Evolutionary conservation across 768 basidiomycete species (phyloP).

Genomic region (Phaffia tasmanica): DNA sequence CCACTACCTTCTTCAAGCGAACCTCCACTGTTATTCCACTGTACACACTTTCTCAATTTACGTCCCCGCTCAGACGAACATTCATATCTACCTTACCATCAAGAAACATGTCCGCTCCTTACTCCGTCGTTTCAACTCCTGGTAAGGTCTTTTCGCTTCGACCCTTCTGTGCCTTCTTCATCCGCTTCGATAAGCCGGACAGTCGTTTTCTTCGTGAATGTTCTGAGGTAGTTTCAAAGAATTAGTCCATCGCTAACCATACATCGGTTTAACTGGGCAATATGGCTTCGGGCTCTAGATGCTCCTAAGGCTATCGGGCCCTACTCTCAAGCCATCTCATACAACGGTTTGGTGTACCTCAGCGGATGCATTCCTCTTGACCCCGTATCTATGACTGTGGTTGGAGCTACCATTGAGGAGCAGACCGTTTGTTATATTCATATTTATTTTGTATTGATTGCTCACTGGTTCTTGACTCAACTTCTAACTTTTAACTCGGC

Average conservation of each 20-base stretch:
- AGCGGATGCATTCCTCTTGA: constrained; percentile 82
- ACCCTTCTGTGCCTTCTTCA: neutral
- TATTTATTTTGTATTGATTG: too few species aligned
- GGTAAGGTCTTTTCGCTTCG: neutral
- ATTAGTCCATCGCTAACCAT: neutral
- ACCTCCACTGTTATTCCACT: neutral
- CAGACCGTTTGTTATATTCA: constrained; percentile 9
- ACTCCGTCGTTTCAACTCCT: constrained; percentile 20
- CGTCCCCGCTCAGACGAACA: neutral
- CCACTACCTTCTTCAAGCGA: neutral
- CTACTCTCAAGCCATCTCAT: constrained; percentile 76
- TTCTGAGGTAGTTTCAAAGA: neutral
- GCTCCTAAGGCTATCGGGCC: constrained; percentile 45
- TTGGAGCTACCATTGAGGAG: constrained; percentile 11
- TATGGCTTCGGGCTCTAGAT: constrained; percentile 28
- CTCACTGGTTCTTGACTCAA: neutral
- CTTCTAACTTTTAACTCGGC: constrained; percentile 2
- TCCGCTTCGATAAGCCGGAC: neutral
- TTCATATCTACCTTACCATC: neutral
- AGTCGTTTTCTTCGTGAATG: neutral
- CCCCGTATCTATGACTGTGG: constrained; percentile 44
- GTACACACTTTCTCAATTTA: constrained; percentile 2
- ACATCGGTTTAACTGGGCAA: neutral
- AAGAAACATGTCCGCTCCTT: constrained; percentile 13
- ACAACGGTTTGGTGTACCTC: constrained; percentile 71